These are phyloP conservation scores for Cucumis cinereus DNA, from an alignment of 306 rosid species.

Conservation along the genomic window DNA sequence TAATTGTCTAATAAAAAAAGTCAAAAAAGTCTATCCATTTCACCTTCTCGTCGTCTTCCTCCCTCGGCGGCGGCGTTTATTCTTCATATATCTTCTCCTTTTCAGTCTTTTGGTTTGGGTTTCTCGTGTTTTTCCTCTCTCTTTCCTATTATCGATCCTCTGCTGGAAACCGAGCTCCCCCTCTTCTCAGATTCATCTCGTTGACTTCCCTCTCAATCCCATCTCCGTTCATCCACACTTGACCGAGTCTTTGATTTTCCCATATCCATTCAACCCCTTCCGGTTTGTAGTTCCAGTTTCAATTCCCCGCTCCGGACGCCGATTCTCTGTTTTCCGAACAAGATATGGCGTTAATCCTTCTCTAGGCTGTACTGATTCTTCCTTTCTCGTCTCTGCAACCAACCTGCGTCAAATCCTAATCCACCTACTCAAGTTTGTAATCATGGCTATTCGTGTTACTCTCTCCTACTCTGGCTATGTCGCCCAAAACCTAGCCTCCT, in stretches of 20 bases:
- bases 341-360: conserved; percentile 23
- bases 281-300: background rate
- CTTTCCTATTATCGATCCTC: background rate
- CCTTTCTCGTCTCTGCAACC: conserved; percentile 9
- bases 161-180: background rate
- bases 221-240: background rate
- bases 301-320: conserved; percentile 27
- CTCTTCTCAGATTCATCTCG: background rate
- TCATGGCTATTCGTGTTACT: conserved; percentile 77
- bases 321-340: conserved; percentile 17
- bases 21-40: background rate
- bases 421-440: conserved; percentile 17
- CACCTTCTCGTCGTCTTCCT: background rate
- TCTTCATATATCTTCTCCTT: background rate
- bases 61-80: background rate
- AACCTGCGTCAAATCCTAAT: conserved; percentile 36
- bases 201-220: background rate
- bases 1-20: background rate
- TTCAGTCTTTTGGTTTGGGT: background rate
- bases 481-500: conserved; percentile 62
- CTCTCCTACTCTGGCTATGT: conserved; percentile 60
- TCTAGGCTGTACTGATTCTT: conserved; percentile 28
- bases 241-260: background rate
- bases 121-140: conserved; percentile 3
- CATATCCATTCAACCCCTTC: background rate